A percentile compares a stretch with the other conserved stretches of the same genome.
Evolutionary conservation across 805 yeast genomes (phyloP).

Genomic region (Kuraishia hungarica): DNA sequence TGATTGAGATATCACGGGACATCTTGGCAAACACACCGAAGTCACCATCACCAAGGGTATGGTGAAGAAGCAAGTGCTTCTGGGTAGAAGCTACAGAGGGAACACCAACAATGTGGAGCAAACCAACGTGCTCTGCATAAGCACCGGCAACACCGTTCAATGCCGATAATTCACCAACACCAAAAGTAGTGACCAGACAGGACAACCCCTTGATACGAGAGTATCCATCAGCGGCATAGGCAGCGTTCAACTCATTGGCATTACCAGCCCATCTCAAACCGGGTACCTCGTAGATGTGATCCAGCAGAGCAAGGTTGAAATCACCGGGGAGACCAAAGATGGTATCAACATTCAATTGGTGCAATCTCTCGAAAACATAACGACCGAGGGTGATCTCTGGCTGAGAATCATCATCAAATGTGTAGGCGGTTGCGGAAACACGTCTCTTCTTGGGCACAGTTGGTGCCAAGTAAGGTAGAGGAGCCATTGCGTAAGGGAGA

Average conservation of each 20-base stretch:
- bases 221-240: slow-evolving; percentile 86
- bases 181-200: slow-evolving; percentile 75
- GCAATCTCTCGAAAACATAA: slow-evolving; percentile 70
- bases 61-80: slow-evolving; percentile 67
- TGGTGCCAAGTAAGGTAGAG: neutral
- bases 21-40: slow-evolving; percentile 72
- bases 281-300: slow-evolving; percentile 64
- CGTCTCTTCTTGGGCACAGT: neutral
- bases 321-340: slow-evolving; percentile 81
- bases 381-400: slow-evolving; percentile 56
- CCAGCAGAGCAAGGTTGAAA: slow-evolving; percentile 65
- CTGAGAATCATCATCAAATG: neutral
- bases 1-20: slow-evolving; percentile 64
- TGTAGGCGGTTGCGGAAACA: neutral
- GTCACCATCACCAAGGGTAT: slow-evolving; percentile 79
- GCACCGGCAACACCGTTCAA: slow-evolving; percentile 84
- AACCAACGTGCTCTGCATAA: slow-evolving; percentile 83
- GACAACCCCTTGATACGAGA: slow-evolving; percentile 73
- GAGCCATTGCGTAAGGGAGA: neutral
- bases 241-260: slow-evolving; percentile 84
- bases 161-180: slow-evolving; percentile 85
- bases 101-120: slow-evolving; percentile 79
- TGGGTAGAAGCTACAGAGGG: slow-evolving; percentile 72
- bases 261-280: slow-evolving; percentile 87
- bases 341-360: slow-evolving; percentile 62